A percentile compares a stretch with the other conserved stretches of the same genome.
Conservation (phyloP, 192 early-diverging fungal genomes). For the Coemansia sp. region DNA sequence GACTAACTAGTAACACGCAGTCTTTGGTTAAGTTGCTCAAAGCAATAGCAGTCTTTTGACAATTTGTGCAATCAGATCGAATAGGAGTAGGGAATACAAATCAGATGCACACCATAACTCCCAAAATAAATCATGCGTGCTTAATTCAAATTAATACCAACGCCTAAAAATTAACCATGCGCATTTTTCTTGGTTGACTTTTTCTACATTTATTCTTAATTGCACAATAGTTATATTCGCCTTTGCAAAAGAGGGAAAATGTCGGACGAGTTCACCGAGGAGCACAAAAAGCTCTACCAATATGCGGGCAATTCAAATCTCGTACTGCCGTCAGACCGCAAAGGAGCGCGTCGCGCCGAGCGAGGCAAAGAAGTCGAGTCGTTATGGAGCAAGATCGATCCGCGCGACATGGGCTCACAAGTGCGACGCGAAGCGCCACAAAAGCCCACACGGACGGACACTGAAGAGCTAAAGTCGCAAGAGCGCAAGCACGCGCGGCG, state of each 20-base stretch:
- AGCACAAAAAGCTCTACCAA: conserved; percentile 63
- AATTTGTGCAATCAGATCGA: too few species aligned
- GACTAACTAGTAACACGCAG: too few species aligned
- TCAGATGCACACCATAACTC: neutral
- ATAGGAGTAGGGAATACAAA: too few species aligned
- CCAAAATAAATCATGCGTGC: neutral
- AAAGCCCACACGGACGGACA: conserved; percentile 57
- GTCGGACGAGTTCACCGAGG: conserved; percentile 47
- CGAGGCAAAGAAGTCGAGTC: conserved; percentile 95
- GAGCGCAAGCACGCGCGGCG: conserved; percentile 20
- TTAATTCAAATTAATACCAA: neutral
- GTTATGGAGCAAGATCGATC: conserved; percentile 82
- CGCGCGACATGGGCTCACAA: conserved; percentile 80
- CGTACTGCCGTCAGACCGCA: conserved; percentile 88
- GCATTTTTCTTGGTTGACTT: neutral
- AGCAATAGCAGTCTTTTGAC: neutral
- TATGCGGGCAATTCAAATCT: conserved; percentile 94
- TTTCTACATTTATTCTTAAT: neutral
- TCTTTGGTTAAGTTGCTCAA: too few species aligned
- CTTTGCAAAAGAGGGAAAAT: conserved; percentile 9
- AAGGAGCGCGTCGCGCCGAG: conserved; percentile 80
- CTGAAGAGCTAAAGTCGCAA: conserved; percentile 41
- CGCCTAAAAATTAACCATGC: neutral
- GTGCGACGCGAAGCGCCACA: conserved; percentile 68
- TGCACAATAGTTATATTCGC: neutral